Evolutionary conservation across 2,329 filamentous ascomycete species (phyloP).

Genomic region (Colletotrichum caudatum): DNA sequence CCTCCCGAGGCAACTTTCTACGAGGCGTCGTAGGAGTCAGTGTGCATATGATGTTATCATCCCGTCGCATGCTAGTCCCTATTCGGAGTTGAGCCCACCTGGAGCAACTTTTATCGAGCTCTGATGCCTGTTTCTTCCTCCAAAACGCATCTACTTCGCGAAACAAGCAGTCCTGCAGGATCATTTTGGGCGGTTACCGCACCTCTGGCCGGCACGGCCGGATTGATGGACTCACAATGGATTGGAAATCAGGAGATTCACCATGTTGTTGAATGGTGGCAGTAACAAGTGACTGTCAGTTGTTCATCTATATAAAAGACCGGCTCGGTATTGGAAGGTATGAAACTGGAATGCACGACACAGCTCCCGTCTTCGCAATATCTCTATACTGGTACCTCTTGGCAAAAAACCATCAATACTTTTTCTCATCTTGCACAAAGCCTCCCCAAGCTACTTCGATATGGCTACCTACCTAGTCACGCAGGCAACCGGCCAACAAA

Average conservation of each 20-base stretch:
- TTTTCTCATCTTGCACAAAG: not conserved
- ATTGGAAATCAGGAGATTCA: not conserved
- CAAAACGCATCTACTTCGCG: not conserved
- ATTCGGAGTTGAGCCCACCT: not conserved
- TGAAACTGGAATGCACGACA: not conserved
- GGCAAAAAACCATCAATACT: not conserved
- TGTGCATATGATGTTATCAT: not conserved
- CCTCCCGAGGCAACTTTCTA: slow-evolving; percentile 27
- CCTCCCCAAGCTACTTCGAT: not conserved
- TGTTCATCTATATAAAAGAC: not conserved
- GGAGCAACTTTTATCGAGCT: slow-evolving; percentile 3
- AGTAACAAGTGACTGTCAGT: not conserved
- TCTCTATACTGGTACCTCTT: not conserved
- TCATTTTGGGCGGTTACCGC: not conserved
- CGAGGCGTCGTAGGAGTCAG: slow-evolving; percentile 6
- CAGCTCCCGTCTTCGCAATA: not conserved
- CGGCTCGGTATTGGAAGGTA: not conserved
- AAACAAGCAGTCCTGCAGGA: not conserved
- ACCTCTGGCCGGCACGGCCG: not conserved
- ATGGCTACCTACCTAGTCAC: slow-evolving; percentile 53
- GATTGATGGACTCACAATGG: not conserved
- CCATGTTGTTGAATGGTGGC: not conserved
- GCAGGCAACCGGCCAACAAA: slow-evolving; percentile 52
- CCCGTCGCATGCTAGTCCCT: not conserved
- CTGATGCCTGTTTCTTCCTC: not conserved